phyloP scores from a whole-genome alignment of 2,329 filamentous ascomycete species.

The Alternaria conjuncta region DNA sequence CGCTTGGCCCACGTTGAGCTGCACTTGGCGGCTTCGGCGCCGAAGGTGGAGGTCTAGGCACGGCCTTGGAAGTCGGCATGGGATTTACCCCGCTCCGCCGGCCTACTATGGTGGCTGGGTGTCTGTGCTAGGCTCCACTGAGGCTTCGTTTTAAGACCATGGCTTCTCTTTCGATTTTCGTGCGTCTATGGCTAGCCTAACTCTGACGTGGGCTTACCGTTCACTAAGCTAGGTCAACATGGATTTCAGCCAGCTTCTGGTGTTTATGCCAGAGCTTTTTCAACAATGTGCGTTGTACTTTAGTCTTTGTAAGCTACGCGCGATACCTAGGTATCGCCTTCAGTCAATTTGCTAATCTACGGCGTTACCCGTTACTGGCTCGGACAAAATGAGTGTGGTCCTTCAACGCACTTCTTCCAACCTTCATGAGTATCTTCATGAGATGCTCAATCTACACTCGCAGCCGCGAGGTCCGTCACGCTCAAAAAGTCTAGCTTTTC shows the following conservation, averaged over 20 bases:
- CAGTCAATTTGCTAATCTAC: constrained; percentile 11
- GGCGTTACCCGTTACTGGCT: not conserved
- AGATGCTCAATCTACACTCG: not conserved
- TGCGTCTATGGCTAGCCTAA: not conserved
- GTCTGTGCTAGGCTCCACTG: not conserved
- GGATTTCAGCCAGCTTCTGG: not conserved
- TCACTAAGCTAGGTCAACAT: not conserved
- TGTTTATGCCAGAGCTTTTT: not conserved
- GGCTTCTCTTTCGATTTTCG: not conserved
- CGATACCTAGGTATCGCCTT: not conserved
- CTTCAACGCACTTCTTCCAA: not conserved
- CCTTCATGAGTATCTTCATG: not conserved
- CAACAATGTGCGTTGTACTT: not conserved
- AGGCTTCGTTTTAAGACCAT: not conserved
- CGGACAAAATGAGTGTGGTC: not conserved
- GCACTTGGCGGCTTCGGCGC: constrained; percentile 20
- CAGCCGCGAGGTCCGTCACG: constrained; percentile 3
- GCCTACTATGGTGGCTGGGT: not conserved
- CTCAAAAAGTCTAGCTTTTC: not conserved
- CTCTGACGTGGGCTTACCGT: not conserved
- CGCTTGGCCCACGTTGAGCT: constrained; percentile 25
- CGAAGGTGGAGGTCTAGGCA: constrained; percentile 9
- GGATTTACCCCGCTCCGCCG: constrained; percentile 13
- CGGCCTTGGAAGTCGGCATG: constrained; percentile 8
- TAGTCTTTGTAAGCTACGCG: not conserved